Evolutionary conservation across 176 grass and related monocot genomes (phyloP).

Genomic region (Cocos nucifera): DNA sequence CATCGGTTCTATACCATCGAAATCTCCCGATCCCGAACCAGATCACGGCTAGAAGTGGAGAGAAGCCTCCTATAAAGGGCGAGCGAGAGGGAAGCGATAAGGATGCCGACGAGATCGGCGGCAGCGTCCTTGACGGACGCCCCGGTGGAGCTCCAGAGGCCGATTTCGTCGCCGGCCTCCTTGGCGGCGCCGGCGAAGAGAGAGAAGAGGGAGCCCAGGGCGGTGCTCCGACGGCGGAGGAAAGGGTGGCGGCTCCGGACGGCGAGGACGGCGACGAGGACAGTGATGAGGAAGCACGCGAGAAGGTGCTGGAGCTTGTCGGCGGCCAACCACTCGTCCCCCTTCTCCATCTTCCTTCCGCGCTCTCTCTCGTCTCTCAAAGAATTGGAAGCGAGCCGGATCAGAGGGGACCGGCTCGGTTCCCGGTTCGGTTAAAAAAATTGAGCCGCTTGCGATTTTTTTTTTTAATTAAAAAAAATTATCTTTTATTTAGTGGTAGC

Average conservation of each 20-base stretch:
- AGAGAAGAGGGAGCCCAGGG: conserved; percentile 43
- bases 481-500: no score
- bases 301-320: conserved; percentile 68
- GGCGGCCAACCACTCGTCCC: conserved; percentile 56
- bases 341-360: conserved; percentile 49
- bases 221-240: conserved; percentile 37
- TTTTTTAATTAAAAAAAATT: no score
- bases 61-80: conserved; percentile 6
- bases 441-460: no score
- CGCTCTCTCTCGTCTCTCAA: no score
- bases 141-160: conserved; percentile 57
- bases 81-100: conserved; percentile 31
- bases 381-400: no score
- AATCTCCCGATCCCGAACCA: conserved; percentile 8
- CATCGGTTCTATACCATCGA: conserved; percentile 24
- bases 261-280: conserved; percentile 33
- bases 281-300: conserved; percentile 55
- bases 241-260: conserved; percentile 26
- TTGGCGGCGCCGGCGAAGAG: conserved; percentile 54
- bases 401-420: no score
- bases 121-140: conserved; percentile 65
- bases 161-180: conserved; percentile 67
- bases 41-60: conserved; percentile 11
- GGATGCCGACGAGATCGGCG: conserved; percentile 49
- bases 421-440: no score